Conservation (phyloP, 2,329 filamentous ascomycete species). For the Cladosporium halotolerans region DNA sequence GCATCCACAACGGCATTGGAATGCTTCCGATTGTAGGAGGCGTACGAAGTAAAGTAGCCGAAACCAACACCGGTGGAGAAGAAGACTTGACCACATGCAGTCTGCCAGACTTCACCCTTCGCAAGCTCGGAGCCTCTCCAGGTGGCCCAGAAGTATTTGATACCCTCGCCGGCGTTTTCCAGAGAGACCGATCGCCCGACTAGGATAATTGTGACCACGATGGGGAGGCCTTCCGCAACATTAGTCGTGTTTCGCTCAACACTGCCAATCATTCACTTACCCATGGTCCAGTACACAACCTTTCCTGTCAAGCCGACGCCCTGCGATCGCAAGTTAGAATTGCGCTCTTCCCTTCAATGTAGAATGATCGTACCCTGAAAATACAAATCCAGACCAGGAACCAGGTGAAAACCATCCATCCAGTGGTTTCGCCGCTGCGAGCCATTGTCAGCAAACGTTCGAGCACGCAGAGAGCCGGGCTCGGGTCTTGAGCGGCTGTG, state of each 20-base stretch:
- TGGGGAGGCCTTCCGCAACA: conserved; percentile 58
- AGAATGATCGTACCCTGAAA: conserved; percentile 35
- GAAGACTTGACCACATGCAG: conserved; percentile 55
- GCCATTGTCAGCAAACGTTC: too few relatives aligned
- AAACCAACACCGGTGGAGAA: conserved; percentile 55
- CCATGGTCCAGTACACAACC: conserved; percentile 56
- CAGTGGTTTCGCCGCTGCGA: conserved; percentile 47
- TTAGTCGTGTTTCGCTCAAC: too few relatives aligned
- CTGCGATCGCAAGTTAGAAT: too few relatives aligned
- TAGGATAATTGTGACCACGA: conserved; percentile 51
- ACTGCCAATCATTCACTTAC: too few relatives aligned
- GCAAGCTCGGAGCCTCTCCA: conserved; percentile 48
- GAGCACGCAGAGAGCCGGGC: too few relatives aligned
- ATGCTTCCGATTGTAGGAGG: conserved; percentile 51
- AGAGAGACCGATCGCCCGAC: conserved; percentile 50
- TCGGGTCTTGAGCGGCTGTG: too few relatives aligned
- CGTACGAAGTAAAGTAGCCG: conserved; percentile 54
- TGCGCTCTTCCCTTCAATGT: too few relatives aligned
- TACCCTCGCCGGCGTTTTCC: conserved; percentile 47
- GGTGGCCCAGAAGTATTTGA: conserved; percentile 44
- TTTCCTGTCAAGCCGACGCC: conserved; percentile 53
- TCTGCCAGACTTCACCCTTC: conserved; percentile 51
- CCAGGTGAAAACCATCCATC: conserved; percentile 54
- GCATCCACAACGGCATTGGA: conserved; percentile 56
- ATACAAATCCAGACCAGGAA: conserved; percentile 56